Conservation (phyloP, 2,329 filamentous ascomycete genomes). For the Colletotrichum sp. region DNA sequence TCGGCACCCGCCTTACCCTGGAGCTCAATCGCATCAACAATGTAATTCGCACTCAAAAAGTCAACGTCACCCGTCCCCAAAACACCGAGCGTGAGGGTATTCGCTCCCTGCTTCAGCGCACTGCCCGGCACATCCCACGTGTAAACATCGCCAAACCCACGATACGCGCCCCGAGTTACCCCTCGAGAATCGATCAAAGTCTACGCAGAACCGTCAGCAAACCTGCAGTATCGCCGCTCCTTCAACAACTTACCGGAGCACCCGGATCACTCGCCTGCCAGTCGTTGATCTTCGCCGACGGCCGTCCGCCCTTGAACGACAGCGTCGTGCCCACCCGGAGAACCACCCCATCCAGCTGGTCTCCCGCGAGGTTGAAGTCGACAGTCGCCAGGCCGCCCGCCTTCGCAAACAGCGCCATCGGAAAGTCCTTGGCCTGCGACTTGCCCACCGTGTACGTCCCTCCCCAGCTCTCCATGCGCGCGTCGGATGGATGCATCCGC, state of each 20-base stretch:
- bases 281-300: slow-evolving; percentile 43
- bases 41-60: slow-evolving; percentile 53
- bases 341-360: slow-evolving; percentile 49
- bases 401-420: slow-evolving; percentile 62
- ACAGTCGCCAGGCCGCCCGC: slow-evolving; percentile 54
- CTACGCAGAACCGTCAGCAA: slow-evolving; percentile 4
- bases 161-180: slow-evolving; percentile 62
- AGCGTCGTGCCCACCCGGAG: slow-evolving; percentile 63
- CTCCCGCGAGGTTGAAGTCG: slow-evolving; percentile 50
- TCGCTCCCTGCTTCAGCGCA: slow-evolving; percentile 53
- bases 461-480: slow-evolving; percentile 58
- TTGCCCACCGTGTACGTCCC: slow-evolving; percentile 57
- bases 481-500: slow-evolving; percentile 63
- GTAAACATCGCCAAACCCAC: slow-evolving; percentile 62
- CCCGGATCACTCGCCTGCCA: slow-evolving; percentile 34
- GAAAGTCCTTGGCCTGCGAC: slow-evolving; percentile 50
- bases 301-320: slow-evolving; percentile 59
- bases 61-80: slow-evolving; percentile 53
- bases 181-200: slow-evolving; percentile 58
- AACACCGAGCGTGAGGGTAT: slow-evolving; percentile 59
- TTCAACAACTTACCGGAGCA: slow-evolving; percentile 39
- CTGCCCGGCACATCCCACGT: slow-evolving; percentile 55
- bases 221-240: no score
- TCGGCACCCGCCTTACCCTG: not conserved
- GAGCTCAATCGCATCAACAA: slow-evolving; percentile 18